Evolutionary conservation across 345 rosid species (phyloP).

Genomic region (Hibiscus trionum): DNA sequence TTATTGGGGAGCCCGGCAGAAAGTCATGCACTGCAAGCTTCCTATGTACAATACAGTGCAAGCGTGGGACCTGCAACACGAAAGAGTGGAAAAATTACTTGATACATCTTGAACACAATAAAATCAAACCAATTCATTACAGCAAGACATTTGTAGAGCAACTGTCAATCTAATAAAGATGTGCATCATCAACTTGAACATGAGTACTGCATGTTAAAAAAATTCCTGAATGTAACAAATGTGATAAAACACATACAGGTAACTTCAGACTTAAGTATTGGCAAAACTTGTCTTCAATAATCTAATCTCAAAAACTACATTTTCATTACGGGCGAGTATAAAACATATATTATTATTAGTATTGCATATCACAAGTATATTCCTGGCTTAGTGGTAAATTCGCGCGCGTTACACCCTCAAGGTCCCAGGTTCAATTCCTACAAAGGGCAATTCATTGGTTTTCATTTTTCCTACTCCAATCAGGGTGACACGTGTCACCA

Average conservation of each 20-base stretch:
- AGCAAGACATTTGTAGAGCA: background rate
- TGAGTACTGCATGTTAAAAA: background rate
- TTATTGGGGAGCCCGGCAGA: slow-evolving; percentile 33
- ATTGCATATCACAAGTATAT: too few relatives aligned
- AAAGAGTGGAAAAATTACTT: background rate
- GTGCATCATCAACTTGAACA: background rate
- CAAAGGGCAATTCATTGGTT: too few relatives aligned
- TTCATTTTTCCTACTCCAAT: too few relatives aligned
- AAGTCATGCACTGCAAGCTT: slow-evolving; percentile 66
- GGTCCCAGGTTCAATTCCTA: too few relatives aligned
- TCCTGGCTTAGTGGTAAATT: too few relatives aligned
- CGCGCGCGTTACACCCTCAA: too few relatives aligned
- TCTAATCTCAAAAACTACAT: background rate
- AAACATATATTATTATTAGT: too few relatives aligned
- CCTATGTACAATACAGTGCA: slow-evolving; percentile 76
- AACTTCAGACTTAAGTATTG: background rate
- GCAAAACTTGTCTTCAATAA: background rate
- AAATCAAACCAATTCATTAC: background rate
- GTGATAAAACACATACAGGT: background rate
- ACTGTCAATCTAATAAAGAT: background rate
- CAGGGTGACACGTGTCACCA: too few relatives aligned
- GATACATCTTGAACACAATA: too few relatives aligned
- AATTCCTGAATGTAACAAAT: background rate
- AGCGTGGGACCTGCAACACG: slow-evolving; percentile 60
- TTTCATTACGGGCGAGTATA: too few relatives aligned